Evolutionary conservation across 176 grass and related monocot genomes (phyloP).

Genomic region (Oropetium thomaeum): DNA sequence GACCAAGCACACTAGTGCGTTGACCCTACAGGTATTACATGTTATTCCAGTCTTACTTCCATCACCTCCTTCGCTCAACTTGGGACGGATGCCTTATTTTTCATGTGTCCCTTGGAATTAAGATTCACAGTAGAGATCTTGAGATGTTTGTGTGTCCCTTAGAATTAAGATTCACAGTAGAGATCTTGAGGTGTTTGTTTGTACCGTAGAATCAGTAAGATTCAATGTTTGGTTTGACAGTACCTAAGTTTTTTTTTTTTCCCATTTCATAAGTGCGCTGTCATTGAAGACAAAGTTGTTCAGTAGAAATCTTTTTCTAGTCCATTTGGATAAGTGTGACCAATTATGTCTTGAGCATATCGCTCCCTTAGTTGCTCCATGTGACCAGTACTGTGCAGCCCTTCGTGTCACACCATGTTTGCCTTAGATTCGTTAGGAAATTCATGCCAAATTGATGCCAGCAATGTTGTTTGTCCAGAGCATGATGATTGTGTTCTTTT

Average conservation of each 20-base stretch:
- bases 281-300: not conserved
- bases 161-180: too few species aligned
- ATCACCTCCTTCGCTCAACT: not conserved
- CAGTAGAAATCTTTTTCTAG: constrained; percentile 13
- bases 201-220: too few species aligned
- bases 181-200: too few species aligned
- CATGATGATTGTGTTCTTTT: not conserved
- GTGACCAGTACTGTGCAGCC: not conserved
- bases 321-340: constrained; percentile 30
- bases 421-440: constrained; percentile 41
- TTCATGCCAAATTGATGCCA: not conserved
- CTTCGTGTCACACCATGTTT: constrained; percentile 24
- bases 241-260: not conserved
- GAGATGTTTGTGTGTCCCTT: too few species aligned
- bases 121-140: too few species aligned
- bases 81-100: not conserved
- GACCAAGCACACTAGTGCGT: constrained; percentile 57
- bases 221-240: too few species aligned
- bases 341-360: not conserved
- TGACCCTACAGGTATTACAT: constrained; percentile 49
- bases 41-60: not conserved
- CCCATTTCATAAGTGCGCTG: not conserved
- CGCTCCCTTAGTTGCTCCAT: not conserved
- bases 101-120: not conserved
- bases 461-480: not conserved